Percentiles rank a stretch among this genome's conserved stretches.
These are phyloP conservation scores for Zalaria obscura DNA, from an alignment of 2,329 filamentous ascomycete species.

Conservation along the genomic window DNA sequence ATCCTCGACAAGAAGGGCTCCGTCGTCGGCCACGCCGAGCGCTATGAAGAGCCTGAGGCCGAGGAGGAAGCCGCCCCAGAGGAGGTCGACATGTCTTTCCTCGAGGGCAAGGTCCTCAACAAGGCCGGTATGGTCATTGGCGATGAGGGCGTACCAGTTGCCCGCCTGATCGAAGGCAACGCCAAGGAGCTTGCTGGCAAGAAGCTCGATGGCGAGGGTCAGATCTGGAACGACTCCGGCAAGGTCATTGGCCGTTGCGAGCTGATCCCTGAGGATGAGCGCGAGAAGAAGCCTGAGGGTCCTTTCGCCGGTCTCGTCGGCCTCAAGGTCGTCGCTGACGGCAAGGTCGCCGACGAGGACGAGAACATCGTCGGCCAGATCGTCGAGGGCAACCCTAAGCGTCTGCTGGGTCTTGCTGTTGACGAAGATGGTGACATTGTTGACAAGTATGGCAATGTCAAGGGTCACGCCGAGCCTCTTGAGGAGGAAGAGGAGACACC, in stretches of 20 bases:
- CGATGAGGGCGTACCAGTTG: conserved; percentile 37
- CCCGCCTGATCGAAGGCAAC: conserved; percentile 54
- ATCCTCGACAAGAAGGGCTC: conserved; percentile 40
- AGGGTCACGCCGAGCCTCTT: conserved; percentile 44
- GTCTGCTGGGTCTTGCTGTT: conserved; percentile 43
- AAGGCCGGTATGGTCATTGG: conserved; percentile 37
- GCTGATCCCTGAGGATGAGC: conserved; percentile 52
- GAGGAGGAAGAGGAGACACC: conserved; percentile 29
- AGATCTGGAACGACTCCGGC: conserved; percentile 59
- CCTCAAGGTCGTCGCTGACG: conserved; percentile 32
- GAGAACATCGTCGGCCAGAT: conserved; percentile 38
- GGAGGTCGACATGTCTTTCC: conserved; percentile 27
- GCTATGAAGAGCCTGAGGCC: conserved; percentile 51
- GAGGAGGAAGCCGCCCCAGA: conserved; percentile 34
- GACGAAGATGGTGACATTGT: conserved; percentile 50
- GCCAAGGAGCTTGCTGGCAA: conserved; percentile 48
- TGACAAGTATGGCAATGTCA: conserved; percentile 47
- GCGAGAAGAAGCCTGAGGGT: conserved; percentile 34
- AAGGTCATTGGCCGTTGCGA: conserved; percentile 55
- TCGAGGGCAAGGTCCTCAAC: conserved; percentile 33
- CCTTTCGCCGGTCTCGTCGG: conserved; percentile 35
- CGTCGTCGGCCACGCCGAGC: conserved; percentile 37
- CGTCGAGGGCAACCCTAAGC: conserved; percentile 44
- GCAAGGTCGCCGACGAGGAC: conserved; percentile 35
- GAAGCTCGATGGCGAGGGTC: conserved; percentile 58